Evolutionary conservation across 2,329 filamentous ascomycete species (phyloP), one percentile per base, ranked within the genome.

Genomic region (Bipolaris sorokiniana): DNA sequence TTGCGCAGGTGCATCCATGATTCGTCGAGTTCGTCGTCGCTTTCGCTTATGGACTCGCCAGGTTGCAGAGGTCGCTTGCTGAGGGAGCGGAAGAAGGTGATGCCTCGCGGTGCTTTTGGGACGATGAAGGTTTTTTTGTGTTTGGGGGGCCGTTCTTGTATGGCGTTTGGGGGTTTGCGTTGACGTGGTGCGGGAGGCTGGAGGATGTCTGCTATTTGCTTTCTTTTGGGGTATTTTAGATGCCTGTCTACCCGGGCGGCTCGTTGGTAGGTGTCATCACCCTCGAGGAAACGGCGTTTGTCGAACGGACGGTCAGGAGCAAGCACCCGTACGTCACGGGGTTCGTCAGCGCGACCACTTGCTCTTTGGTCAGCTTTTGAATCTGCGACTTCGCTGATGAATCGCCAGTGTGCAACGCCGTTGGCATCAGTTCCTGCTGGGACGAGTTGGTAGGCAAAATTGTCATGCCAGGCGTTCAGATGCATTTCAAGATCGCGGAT

Each of bases 21-120:
- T 23, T 74, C 70, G 40, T 79, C 77, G 0, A 74, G 58, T 5
- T 79, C 78, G 41, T 80, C 76, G 26, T 81, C 80, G 60, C 78
- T 80, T 52, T 81, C 79, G 45, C 72, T 77, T 15, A 81, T 61
- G 4, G 61, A 42, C 47, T 79, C 77, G 7, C 76, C 78, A 33
- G 74, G 67, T 7, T 61, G 46, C 2, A 82, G 59, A 2, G 66
- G 67, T 9, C 77, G 68, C 59, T 80, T 81, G 1, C 76, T 76
- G 2, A 66, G 61, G 10, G 72, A 70, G n/a, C 78, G 70, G 58
- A 78, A 81, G 54, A 80, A 78, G 0, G 65, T 70, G 11, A 79
- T 62, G 1, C 69, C 69, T 1, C 31, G 18, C 0, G 71, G 68
- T 0, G 78, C 70, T 5, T 58, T 57, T 2, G 80, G 80, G 1